Evolutionary conservation across 164 flowering plant genomes (phyloP), one percentile per base, ranked within the genome.

Genomic region (Paratinospora sagittata): DNA sequence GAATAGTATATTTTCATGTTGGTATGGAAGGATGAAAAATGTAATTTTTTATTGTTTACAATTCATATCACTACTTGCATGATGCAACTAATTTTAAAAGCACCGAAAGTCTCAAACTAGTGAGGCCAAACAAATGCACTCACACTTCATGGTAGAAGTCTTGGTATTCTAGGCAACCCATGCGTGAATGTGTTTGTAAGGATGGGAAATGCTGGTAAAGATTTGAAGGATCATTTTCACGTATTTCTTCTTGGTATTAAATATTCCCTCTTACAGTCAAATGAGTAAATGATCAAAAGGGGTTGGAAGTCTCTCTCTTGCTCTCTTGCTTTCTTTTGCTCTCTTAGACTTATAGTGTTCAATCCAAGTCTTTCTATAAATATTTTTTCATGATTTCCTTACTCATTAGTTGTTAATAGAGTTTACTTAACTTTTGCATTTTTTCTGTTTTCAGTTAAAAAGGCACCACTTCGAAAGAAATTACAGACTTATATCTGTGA

Each of bases 401-500:
- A 14, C 3, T 33, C 33, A 58, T 67, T 60, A n/a, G n/a, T n/a
- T n/a, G n/a, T n/a, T n/a, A n/a, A n/a, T n/a, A n/a, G 37, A 30
- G 47, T 43, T 69, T 67, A 65, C 26, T 77, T 47, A 69, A 55
- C 61, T 65, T n/a, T 76, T 72, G 23, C 12, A 65, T 75, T 75
- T 78, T 26, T 27, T 43, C 16, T 63, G 27, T 73, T 71, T 71
- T 69, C 89, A 92, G 95, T 79, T 74, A 83, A 85, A 78, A 88
- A 82, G 68, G 72, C 85, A 72, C 70, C 66, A 52, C 78, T 73
- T 62, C 68, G 82, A 63, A 69, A 82, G 74, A 81, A 88, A 68
- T 84, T 92, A 77, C 88, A 81, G 85, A 78, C 79, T 72, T 79
- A 77, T 77, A 84, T 87, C 33, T 81, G 63, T 82, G 87, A 71